phyloP scores from a whole-genome alignment of 2,329 filamentous ascomycete species.

The Dactylonectria macrodidyma region DNA sequence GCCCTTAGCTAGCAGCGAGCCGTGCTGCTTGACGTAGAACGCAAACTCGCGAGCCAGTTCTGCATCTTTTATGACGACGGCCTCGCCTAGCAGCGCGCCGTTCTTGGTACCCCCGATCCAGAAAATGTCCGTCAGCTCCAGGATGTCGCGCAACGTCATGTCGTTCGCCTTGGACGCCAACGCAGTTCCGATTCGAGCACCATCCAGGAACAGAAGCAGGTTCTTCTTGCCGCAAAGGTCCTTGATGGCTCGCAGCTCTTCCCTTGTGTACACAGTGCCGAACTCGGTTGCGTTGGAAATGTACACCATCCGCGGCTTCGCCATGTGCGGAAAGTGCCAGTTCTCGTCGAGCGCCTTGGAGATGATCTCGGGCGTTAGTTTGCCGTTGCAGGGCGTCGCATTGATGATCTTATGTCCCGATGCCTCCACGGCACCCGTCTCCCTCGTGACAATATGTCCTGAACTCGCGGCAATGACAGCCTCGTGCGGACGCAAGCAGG shows the following conservation, averaged over 20 bases:
- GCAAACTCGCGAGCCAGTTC: conserved; percentile 61
- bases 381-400: conserved; percentile 61
- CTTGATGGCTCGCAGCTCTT: conserved; percentile 60
- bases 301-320: conserved; percentile 65
- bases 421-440: conserved; percentile 66
- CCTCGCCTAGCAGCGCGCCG: conserved; percentile 65
- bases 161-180: conserved; percentile 60
- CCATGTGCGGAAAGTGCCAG: conserved; percentile 67
- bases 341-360: conserved; percentile 61
- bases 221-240: conserved; percentile 57
- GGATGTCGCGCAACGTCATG: conserved; percentile 59
- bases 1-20: conserved; percentile 65
- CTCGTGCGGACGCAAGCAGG: conserved; percentile 65
- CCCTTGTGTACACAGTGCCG: conserved; percentile 63
- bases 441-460: conserved; percentile 64
- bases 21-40: conserved; percentile 67
- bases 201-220: conserved; percentile 63
- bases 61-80: conserved; percentile 62
- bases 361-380: conserved; percentile 61
- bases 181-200: conserved; percentile 62
- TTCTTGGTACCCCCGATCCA: conserved; percentile 70
- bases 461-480: conserved; percentile 65
- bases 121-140: conserved; percentile 66
- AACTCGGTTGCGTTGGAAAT: conserved; percentile 67
- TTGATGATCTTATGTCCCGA: conserved; percentile 67